Percentiles rank a stretch among this genome's conserved stretches.
Evolutionary conservation across 2,329 filamentous ascomycete genomes (phyloP).

Genomic region (Exophiala sp.): DNA sequence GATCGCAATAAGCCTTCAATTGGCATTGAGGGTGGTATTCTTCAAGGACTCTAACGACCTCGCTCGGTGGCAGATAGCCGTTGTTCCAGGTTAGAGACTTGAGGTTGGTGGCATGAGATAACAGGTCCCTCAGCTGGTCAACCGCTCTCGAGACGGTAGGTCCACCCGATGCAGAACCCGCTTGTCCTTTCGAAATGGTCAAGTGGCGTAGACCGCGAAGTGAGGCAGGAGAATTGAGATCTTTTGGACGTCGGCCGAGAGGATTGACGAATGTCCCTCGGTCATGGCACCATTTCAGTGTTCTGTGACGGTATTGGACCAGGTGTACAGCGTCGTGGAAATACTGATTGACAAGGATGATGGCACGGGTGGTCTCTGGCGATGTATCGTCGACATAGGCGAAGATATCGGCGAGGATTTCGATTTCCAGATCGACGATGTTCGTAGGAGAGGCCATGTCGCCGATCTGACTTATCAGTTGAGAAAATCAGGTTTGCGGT

Average conservation of each 20-base stretch:
- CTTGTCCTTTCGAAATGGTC: not conserved
- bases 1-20: constrained; percentile 8
- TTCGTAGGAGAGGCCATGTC: not conserved
- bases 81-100: constrained; percentile 16
- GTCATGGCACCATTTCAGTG: constrained; percentile 6
- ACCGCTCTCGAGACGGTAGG: not conserved
- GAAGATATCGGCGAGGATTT: constrained; percentile 17
- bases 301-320: constrained; percentile 13
- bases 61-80: not conserved
- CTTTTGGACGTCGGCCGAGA: not conserved
- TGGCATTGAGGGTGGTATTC: constrained; percentile 17
- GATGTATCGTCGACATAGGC: constrained; percentile 15
- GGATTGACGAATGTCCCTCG: not conserved
- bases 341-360: constrained; percentile 15
- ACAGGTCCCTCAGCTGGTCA: not conserved
- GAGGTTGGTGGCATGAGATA: constrained; percentile 13
- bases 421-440: constrained; percentile 17
- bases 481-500: not conserved
- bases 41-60: constrained; percentile 10
- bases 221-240: constrained; percentile 6
- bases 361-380: constrained; percentile 9
- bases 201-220: constrained; percentile 19
- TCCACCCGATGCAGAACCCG: not conserved
- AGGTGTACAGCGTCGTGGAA: constrained; percentile 14
- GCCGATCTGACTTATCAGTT: too few relatives aligned